Evolutionary conservation across 2,329 filamentous ascomycete species (phyloP).

Genomic region (Paraphaeosphaeria sporulosa): DNA sequence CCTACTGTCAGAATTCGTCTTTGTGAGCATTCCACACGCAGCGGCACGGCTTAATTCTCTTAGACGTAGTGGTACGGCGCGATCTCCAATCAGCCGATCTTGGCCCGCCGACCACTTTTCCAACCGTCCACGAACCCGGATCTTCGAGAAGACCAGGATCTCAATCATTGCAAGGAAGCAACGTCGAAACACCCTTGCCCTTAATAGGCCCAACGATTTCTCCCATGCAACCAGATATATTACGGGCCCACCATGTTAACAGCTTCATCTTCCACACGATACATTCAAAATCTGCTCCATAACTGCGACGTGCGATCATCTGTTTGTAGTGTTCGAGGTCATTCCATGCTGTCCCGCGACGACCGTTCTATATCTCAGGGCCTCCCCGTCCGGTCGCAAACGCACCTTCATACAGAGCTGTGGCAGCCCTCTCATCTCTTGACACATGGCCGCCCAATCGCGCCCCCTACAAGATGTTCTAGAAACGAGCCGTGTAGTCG

Average conservation of each 20-base stretch:
- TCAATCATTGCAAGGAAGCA: not conserved
- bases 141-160: not conserved
- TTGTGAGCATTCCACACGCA: not conserved
- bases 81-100: not conserved
- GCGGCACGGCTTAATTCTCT: not conserved
- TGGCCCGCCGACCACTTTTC: constrained; percentile 7
- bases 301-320: not conserved
- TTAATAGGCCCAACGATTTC: constrained; percentile 2
- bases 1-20: not conserved
- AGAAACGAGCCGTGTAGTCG: not conserved
- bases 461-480: not conserved
- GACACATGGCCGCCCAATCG: not conserved
- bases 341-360: not conserved
- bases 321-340: not conserved
- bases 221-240: not conserved
- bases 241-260: not conserved
- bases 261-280: not conserved
- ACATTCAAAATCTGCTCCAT: not conserved
- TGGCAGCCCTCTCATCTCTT: not conserved
- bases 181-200: constrained; percentile 1
- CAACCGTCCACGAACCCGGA: constrained; percentile 1
- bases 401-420: not conserved
- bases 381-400: too few species aligned
- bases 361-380: not conserved
- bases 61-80: not conserved